phyloP scores from a whole-genome alignment of 345 rosid species.

The Ceriops zippeliana region DNA sequence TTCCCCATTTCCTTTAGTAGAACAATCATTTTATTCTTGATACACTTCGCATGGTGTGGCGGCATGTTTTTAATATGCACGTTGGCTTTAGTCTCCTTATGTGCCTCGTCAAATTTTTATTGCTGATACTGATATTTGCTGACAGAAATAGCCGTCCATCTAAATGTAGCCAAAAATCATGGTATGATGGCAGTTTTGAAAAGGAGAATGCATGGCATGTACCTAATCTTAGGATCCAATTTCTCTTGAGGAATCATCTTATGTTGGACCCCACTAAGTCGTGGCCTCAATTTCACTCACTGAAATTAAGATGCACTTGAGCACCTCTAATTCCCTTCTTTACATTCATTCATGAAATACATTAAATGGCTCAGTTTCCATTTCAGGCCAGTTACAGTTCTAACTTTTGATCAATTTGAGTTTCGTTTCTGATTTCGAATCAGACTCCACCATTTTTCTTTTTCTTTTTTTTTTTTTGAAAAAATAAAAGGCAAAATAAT shows the following conservation, averaged over 20 bases:
- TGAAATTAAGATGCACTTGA: slow-evolving; percentile 6
- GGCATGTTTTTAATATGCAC: background rate
- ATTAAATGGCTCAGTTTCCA: background rate
- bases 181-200: slow-evolving; percentile 3
- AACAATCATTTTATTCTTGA: too few species aligned
- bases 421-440: too few species aligned
- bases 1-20: too few species aligned
- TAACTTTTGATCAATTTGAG: too few species aligned
- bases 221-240: slow-evolving; percentile 11
- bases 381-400: too few species aligned
- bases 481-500: too few species aligned
- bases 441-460: too few species aligned
- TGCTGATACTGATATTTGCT: background rate
- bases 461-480: too few species aligned
- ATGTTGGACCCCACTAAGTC: slow-evolving; percentile 14
- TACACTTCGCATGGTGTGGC: too few species aligned
- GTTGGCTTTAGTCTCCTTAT: slow-evolving; percentile 5
- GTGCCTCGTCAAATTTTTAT: background rate
- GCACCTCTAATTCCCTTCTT: background rate
- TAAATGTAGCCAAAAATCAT: slow-evolving; percentile 24
- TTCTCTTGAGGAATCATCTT: slow-evolving; percentile 10
- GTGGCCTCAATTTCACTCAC: slow-evolving; percentile 11
- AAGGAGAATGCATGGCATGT: slow-evolving; percentile 11
- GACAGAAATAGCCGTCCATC: slow-evolving; percentile 24
- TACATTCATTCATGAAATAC: background rate